phyloP scores from a whole-genome alignment of 129 eudicot genomes.

The Escallonia herrerae region DNA sequence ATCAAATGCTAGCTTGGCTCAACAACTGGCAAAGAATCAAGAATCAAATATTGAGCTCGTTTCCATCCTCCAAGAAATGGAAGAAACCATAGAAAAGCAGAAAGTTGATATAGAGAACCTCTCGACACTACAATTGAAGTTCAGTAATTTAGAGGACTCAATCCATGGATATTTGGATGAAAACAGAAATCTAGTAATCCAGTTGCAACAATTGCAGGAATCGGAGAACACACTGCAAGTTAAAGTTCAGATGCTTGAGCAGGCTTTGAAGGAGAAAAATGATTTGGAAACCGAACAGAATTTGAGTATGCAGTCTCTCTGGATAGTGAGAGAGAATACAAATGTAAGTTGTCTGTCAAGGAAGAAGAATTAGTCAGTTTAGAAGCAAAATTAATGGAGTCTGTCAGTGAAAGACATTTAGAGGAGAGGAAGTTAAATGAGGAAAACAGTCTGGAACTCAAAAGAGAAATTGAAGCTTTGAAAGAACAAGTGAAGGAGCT shows the following conservation, averaged over 20 bases:
- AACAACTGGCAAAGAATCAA: slow-evolving; percentile 54
- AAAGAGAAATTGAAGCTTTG: slow-evolving; percentile 38
- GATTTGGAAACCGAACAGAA: slow-evolving; percentile 41
- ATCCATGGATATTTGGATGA: slow-evolving; percentile 36
- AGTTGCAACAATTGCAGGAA: slow-evolving; percentile 52
- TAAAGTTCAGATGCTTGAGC: slow-evolving; percentile 50
- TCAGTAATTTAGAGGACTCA: slow-evolving; percentile 33
- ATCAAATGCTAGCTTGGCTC: slow-evolving; percentile 34
- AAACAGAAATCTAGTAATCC: slow-evolving; percentile 33
- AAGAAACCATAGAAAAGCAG: slow-evolving; percentile 60
- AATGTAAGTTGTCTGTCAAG: slow-evolving; percentile 31
- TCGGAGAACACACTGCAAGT: slow-evolving; percentile 54
- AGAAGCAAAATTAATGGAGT: slow-evolving; percentile 35
- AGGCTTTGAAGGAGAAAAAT: slow-evolving; percentile 46
- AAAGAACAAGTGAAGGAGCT: slow-evolving; percentile 44
- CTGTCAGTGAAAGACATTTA: slow-evolving; percentile 8
- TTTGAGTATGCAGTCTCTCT: slow-evolving; percentile 25
- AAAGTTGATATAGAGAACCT: slow-evolving; percentile 62
- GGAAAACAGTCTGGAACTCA: slow-evolving; percentile 29
- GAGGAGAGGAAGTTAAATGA: background rate
- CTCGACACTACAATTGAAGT: slow-evolving; percentile 24
- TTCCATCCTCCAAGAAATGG: slow-evolving; percentile 69
- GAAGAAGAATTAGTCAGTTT: slow-evolving; percentile 57
- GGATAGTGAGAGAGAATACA: slow-evolving; percentile 46
- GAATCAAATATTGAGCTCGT: slow-evolving; percentile 75